Conservation (phyloP, 2,329 filamentous ascomycete genomes). For the Apiospora rasikravindrae region DNA sequence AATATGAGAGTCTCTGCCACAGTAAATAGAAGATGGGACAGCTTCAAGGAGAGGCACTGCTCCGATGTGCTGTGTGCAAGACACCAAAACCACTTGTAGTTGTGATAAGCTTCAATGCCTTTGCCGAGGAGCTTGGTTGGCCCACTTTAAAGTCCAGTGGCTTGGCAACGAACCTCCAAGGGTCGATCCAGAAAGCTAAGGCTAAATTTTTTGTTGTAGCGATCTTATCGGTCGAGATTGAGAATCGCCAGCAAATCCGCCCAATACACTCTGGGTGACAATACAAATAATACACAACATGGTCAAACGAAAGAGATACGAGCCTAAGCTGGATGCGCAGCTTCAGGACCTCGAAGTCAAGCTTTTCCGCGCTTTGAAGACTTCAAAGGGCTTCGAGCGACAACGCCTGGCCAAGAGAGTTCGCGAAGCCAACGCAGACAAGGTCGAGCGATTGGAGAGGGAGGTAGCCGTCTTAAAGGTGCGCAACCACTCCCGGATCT, state of each 20-base stretch:
- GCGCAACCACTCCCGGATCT: slow-evolving; percentile 29
- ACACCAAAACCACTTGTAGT: neutral
- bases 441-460: slow-evolving; percentile 64
- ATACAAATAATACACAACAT: slow-evolving; percentile 41
- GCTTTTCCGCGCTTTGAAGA: slow-evolving; percentile 71
- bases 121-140: neutral
- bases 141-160: neutral
- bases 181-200: neutral
- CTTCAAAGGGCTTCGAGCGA: slow-evolving; percentile 76
- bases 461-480: slow-evolving; percentile 64
- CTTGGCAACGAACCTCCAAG: slow-evolving; percentile 1
- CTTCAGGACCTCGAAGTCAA: slow-evolving; percentile 63
- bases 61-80: neutral
- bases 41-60: too few relatives aligned
- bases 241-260: neutral
- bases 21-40: neutral
- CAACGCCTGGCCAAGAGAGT: slow-evolving; percentile 73
- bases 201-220: neutral
- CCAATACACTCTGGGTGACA: slow-evolving; percentile 26
- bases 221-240: slow-evolving; percentile 17
- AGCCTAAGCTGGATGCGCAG: slow-evolving; percentile 52
- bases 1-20: neutral
- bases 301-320: slow-evolving; percentile 63
- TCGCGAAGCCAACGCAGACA: slow-evolving; percentile 54
- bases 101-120: neutral